phyloP scores from a whole-genome alignment of 2,329 filamentous ascomycete species.

The Albifimbria verrucaria region DNA sequence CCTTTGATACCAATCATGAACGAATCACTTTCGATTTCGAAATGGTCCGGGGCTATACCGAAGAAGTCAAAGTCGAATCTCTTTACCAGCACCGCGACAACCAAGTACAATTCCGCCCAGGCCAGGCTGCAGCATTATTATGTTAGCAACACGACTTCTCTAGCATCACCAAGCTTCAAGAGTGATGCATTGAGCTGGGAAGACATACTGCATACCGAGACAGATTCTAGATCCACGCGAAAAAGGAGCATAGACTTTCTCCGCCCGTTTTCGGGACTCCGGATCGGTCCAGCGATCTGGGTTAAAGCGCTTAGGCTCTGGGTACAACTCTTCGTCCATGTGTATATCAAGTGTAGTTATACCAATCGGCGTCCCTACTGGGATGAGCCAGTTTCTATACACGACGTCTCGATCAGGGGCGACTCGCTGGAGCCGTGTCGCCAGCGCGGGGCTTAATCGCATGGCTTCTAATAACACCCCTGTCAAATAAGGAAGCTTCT shows the following conservation, averaged over 20 bases:
- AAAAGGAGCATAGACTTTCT: background rate
- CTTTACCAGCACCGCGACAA: background rate
- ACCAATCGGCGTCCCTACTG: constrained; percentile 27
- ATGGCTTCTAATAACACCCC: constrained; percentile 33
- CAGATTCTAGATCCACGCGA: background rate
- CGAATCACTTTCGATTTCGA: background rate
- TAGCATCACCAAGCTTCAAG: background rate
- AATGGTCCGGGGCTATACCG: background rate
- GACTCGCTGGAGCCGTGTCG: constrained; percentile 21
- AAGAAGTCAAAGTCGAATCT: background rate
- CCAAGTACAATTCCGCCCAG: background rate
- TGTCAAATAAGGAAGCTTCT: constrained; percentile 33
- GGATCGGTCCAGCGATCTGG: constrained; percentile 22
- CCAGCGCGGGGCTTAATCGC: constrained; percentile 36
- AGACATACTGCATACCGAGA: background rate
- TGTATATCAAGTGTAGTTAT: constrained; percentile 29
- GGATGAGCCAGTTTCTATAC: constrained; percentile 25
- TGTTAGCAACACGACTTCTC: background rate
- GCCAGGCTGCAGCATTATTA: background rate
- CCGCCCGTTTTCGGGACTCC: background rate
- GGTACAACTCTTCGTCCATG: constrained; percentile 18
- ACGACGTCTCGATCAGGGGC: constrained; percentile 19
- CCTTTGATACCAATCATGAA: background rate
- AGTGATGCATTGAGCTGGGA: background rate
- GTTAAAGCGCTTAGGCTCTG: constrained; percentile 16